phyloP scores from a whole-genome alignment of 1,284 basidiomycete genomes.

The Mycosarcoma mackinlayi region DNA sequence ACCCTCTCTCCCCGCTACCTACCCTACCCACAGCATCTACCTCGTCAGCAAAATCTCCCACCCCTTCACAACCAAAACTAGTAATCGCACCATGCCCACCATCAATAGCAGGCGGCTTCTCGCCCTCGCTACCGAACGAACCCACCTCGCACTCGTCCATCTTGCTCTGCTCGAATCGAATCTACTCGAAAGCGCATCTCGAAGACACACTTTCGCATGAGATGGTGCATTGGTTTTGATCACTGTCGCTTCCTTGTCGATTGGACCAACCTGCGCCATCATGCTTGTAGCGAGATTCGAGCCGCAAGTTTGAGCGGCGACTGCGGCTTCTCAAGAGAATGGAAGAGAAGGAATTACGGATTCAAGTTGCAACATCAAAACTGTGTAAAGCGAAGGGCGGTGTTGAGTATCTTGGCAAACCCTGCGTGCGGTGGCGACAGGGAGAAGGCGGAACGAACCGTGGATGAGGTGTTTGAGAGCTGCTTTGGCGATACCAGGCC shows the following conservation, averaged over 20 bases:
- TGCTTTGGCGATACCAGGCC: slow-evolving; percentile 95
- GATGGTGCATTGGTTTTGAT: slow-evolving; percentile 94
- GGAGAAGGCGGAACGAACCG: slow-evolving; percentile 83
- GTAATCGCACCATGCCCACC: slow-evolving; percentile 58
- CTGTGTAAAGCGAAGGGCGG: slow-evolving; percentile 88
- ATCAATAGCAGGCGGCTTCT: slow-evolving; percentile 62
- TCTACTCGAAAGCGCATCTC: slow-evolving; percentile 82
- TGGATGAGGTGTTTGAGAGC: slow-evolving; percentile 96
- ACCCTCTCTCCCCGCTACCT: slow-evolving; percentile 44
- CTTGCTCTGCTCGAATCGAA: slow-evolving; percentile 63
- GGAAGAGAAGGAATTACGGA: slow-evolving; percentile 69
- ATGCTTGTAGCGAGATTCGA: slow-evolving; percentile 95
- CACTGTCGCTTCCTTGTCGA: slow-evolving; percentile 93
- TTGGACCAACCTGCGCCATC: slow-evolving; percentile 88
- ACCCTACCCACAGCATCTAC: background rate
- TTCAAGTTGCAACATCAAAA: slow-evolving; percentile 89
- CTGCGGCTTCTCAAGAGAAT: slow-evolving; percentile 24
- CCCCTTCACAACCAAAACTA: slow-evolving; percentile 40
- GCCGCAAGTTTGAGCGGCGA: slow-evolving; percentile 82
- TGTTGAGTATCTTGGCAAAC: slow-evolving; percentile 83
- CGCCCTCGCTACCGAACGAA: slow-evolving; percentile 40
- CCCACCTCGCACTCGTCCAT: slow-evolving; percentile 53
- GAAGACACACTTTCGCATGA: slow-evolving; percentile 94
- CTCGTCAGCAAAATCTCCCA: background rate
- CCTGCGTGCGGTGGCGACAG: slow-evolving; percentile 78